Evolutionary conservation across 768 basidiomycete species (phyloP).

Genomic region (Suillus subaureus): DNA sequence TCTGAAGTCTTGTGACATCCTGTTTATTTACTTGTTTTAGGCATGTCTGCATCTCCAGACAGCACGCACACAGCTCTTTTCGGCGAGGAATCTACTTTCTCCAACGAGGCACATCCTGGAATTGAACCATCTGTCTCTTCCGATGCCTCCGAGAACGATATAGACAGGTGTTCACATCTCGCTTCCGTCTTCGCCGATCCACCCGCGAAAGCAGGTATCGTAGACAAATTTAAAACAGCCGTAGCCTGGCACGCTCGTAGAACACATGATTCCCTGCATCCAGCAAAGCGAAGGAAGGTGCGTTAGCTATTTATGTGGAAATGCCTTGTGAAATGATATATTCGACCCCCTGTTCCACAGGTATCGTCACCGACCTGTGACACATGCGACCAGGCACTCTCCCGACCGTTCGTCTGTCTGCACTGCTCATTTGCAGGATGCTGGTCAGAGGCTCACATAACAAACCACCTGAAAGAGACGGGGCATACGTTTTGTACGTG

Average conservation of each 20-base stretch:
- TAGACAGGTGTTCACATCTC: conserved; percentile 44
- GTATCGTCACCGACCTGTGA: conserved; percentile 64
- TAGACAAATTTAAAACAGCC: conserved; percentile 55
- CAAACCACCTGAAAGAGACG: conserved; percentile 55
- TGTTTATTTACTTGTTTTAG: not conserved
- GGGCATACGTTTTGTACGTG: conserved; percentile 70
- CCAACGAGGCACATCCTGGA: conserved; percentile 18
- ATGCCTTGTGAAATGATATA: not conserved
- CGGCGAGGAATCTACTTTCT: conserved; percentile 24
- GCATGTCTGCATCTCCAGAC: conserved; percentile 35
- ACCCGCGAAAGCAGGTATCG: conserved; percentile 26
- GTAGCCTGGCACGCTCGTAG: conserved; percentile 57
- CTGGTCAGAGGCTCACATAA: conserved; percentile 62
- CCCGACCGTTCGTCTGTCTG: conserved; percentile 72
- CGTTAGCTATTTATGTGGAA: conserved; percentile 16
- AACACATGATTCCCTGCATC: conserved; percentile 44
- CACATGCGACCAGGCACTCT: conserved; percentile 54
- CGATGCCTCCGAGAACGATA: conserved; percentile 15
- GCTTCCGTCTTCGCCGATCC: conserved; percentile 38
- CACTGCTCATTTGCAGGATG: conserved; percentile 74
- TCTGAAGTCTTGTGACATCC: not conserved
- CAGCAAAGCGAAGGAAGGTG: conserved; percentile 70
- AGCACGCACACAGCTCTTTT: conserved; percentile 31
- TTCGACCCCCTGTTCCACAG: conserved; percentile 31
- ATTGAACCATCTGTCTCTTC: conserved; percentile 11